These are phyloP conservation scores for Saccharomycopsis guyanensis DNA, from an alignment of 805 yeast species.

Conservation along the genomic window DNA sequence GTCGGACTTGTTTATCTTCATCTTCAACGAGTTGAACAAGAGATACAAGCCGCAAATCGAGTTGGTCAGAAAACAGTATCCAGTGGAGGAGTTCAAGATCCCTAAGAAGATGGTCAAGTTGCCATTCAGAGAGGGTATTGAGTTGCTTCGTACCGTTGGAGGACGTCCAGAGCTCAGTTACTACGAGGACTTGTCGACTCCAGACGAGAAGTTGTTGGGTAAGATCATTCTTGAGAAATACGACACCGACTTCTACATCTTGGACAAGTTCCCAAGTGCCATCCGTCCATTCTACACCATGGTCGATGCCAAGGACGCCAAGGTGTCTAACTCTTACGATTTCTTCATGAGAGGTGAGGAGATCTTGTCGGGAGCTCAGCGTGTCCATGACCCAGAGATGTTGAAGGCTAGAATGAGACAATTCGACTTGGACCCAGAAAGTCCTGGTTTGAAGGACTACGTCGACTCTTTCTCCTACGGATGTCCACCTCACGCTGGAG, in stretches of 20 bases:
- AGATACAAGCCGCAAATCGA: conserved; percentile 83
- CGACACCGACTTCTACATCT: conserved; percentile 94
- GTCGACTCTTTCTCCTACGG: conserved; percentile 90
- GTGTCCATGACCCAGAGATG: conserved; percentile 89
- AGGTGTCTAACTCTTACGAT: conserved; percentile 95
- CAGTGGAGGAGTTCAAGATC: conserved; percentile 93
- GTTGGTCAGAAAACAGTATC: conserved; percentile 85
- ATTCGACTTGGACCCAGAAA: conserved; percentile 74
- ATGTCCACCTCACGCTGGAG: conserved; percentile 99
- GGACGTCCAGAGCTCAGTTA: conserved; percentile 68
- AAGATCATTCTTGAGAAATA: conserved; percentile 85
- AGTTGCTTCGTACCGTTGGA: conserved; percentile 79
- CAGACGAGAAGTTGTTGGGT: conserved; percentile 91
- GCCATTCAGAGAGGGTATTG: conserved; percentile 86
- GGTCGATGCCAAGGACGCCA: conserved; percentile 92
- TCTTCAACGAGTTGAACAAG: conserved; percentile 73
- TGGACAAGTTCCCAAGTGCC: conserved; percentile 96
- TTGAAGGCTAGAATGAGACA: conserved; percentile 73
- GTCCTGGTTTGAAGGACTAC: conserved; percentile 83
- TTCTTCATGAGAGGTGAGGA: conserved; percentile 99
- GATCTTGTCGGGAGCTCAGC: conserved; percentile 98
- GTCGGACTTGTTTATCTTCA: conserved; percentile 74
- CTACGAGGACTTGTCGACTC: conserved; percentile 85
- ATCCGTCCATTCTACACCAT: conserved; percentile 98
- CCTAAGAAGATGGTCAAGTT: conserved; percentile 90